Conservation (phyloP, 2,329 filamentous ascomycete species). For the Apiospora pterosperma region DNA sequence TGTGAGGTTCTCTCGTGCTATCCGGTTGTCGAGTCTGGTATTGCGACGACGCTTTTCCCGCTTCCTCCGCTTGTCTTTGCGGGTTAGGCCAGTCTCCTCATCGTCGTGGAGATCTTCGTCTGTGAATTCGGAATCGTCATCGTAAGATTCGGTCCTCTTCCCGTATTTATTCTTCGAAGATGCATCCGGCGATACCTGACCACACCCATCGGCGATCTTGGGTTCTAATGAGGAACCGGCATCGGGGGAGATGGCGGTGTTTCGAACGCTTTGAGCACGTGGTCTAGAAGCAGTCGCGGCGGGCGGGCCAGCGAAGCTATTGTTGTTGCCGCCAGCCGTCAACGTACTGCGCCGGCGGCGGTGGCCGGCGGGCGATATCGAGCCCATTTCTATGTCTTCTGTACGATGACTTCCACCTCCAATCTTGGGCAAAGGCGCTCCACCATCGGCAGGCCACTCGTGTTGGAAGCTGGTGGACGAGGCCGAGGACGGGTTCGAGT, state of each 20-base stretch:
- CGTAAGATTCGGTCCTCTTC: slow-evolving; percentile 20
- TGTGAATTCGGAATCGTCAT: slow-evolving; percentile 53
- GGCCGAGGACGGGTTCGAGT: slow-evolving; percentile 26
- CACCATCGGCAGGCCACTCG: slow-evolving; percentile 25
- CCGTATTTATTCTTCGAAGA: slow-evolving; percentile 19
- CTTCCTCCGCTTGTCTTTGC: slow-evolving; percentile 66
- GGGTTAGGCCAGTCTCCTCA: slow-evolving; percentile 84
- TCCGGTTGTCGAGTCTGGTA: slow-evolving; percentile 66
- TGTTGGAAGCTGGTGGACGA: slow-evolving; percentile 31
- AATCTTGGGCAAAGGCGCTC: slow-evolving; percentile 17
- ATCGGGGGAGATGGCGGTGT: slow-evolving; percentile 14
- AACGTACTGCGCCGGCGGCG: slow-evolving; percentile 55
- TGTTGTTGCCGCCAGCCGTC: slow-evolving; percentile 34
- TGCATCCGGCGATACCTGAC: not conserved
- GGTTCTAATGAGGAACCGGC: not conserved
- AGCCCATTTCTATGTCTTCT: slow-evolving; percentile 54
- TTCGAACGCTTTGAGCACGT: slow-evolving; percentile 24
- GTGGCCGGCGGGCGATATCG: slow-evolving; percentile 46
- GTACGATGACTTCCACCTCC: slow-evolving; percentile 21
- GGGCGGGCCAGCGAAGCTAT: slow-evolving; percentile 9
- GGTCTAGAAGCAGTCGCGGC: slow-evolving; percentile 20
- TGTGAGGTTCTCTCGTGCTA: slow-evolving; percentile 61
- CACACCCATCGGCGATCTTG: slow-evolving; percentile 31
- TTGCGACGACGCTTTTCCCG: slow-evolving; percentile 65
- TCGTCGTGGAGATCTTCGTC: slow-evolving; percentile 78